Evolutionary conservation across 768 basidiomycete species (phyloP).

Genomic region (Termitomyces sp.): DNA sequence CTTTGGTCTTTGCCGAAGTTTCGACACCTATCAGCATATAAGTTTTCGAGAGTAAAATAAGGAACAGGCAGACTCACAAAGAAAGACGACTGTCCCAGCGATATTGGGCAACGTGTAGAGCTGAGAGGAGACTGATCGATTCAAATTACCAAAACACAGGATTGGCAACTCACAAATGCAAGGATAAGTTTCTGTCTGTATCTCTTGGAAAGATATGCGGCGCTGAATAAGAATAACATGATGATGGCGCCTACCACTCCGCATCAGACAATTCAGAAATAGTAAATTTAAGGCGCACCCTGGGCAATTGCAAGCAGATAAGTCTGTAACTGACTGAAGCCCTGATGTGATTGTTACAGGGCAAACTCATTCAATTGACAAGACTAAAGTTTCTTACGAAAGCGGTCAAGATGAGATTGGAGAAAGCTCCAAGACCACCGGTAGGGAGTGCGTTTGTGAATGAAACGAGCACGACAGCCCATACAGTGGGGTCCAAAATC

Average conservation of each 20-base stretch:
- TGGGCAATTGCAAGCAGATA: conserved; percentile 51
- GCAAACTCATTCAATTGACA: neutral
- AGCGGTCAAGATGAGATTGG: conserved; percentile 48
- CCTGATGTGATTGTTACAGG: conserved; percentile 23
- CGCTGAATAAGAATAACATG: conserved; percentile 41
- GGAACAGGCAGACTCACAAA: conserved; percentile 23
- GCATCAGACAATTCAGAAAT: conserved; percentile 18
- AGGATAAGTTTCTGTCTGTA: conserved; percentile 45
- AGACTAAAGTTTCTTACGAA: conserved; percentile 27
- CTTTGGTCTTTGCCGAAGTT: conserved; percentile 37
- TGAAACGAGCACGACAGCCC: conserved; percentile 43
- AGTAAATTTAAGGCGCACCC: conserved; percentile 17
- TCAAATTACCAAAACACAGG: neutral
- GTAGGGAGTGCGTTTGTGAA: conserved; percentile 47
- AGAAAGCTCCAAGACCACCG: conserved; percentile 47
- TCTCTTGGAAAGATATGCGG: conserved; percentile 37
- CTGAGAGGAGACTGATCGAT: conserved; percentile 17
- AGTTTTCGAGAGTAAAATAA: neutral
- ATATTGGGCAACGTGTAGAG: conserved; percentile 46
- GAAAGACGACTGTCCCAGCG: conserved; percentile 46
- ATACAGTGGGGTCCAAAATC: conserved; percentile 41
- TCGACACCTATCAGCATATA: conserved; percentile 27
- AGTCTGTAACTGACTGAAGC: conserved; percentile 46
- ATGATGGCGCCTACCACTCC: conserved; percentile 30
- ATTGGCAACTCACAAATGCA: conserved; percentile 31